Evolutionary conservation across 352 stramenopile species (phyloP).

Genomic region (Phytophthora sp.): DNA sequence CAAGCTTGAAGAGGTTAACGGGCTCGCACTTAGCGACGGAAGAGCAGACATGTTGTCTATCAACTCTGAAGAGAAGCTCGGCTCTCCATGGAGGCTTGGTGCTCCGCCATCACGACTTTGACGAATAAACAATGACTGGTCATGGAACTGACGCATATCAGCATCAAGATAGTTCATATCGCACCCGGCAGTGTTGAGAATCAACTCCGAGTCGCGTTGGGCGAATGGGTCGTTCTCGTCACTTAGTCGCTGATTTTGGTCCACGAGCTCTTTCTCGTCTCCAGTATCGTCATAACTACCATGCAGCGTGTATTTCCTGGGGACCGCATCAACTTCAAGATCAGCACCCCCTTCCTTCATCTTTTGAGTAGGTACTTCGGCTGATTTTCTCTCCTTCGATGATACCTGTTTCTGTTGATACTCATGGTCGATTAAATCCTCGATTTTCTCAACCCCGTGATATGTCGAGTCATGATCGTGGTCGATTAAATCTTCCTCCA

Average conservation of each 20-base stretch:
- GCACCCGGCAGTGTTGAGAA: conserved; percentile 57
- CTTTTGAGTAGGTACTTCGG: background rate
- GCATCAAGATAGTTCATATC: conserved; percentile 68
- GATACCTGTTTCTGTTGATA: background rate
- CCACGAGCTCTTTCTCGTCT: conserved; percentile 9
- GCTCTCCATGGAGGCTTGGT: conserved; percentile 23
- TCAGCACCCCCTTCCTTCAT: no score
- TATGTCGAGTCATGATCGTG: background rate
- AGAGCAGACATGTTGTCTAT: conserved; percentile 7
- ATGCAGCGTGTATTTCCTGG: conserved; percentile 19
- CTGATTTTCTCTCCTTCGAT: background rate
- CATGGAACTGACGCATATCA: conserved; percentile 79
- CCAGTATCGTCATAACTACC: conserved; percentile 6
- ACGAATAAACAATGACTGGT: conserved; percentile 53
- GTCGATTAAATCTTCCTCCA: conserved; percentile 16
- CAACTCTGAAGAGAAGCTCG: conserved; percentile 19
- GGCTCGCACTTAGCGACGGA: background rate
- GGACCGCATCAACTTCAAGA: background rate
- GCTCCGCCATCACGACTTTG: conserved; percentile 11
- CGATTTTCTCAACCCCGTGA: no score
- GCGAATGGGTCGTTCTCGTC: conserved; percentile 1
- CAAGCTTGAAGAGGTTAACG: background rate
- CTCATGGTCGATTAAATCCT: conserved; percentile 16
- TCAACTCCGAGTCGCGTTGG: no score
- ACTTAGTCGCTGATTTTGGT: conserved; percentile 9